Conservation (phyloP, 2,329 filamentous ascomycete species). For the Mycosphaerella sp. region DNA sequence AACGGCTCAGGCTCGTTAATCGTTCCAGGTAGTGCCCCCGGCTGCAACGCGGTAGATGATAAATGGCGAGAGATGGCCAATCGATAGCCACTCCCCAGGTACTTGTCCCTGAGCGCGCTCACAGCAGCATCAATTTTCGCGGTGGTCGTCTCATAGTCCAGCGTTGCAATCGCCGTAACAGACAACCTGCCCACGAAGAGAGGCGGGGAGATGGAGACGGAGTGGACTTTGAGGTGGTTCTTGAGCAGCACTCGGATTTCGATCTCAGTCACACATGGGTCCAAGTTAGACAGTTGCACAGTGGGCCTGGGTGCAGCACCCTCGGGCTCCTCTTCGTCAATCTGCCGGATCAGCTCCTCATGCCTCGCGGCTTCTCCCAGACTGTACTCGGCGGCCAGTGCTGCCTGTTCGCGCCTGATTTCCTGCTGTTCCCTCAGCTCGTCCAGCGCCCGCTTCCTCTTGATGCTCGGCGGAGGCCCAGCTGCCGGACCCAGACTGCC, state of each 20-base stretch:
- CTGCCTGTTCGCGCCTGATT: conserved; percentile 24
- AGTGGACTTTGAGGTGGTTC: conserved; percentile 25
- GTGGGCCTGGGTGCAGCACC: conserved; percentile 46
- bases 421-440: conserved; percentile 31
- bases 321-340: conserved; percentile 36
- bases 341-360: conserved; percentile 22
- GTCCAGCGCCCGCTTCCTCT: conserved; percentile 32
- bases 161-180: conserved; percentile 69
- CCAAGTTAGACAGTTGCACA: conserved; percentile 49
- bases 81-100: conserved; percentile 79
- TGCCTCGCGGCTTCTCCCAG: conserved; percentile 20
- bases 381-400: conserved; percentile 16
- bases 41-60: conserved; percentile 51
- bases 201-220: conserved; percentile 23
- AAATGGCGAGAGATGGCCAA: conserved; percentile 74
- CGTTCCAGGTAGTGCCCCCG: conserved; percentile 8
- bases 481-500: conserved; percentile 44
- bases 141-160: conserved; percentile 73
- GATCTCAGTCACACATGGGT: conserved; percentile 51
- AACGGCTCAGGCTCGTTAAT: conserved; percentile 26
- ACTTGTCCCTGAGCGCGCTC: conserved; percentile 71
- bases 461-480: conserved; percentile 30
- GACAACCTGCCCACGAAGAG: conserved; percentile 51
- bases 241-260: conserved; percentile 51
- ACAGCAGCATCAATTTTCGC: conserved; percentile 78